Base-by-base conservation (phyloP, 139 green algal species). In the Ostreobium quekettii region DNA sequence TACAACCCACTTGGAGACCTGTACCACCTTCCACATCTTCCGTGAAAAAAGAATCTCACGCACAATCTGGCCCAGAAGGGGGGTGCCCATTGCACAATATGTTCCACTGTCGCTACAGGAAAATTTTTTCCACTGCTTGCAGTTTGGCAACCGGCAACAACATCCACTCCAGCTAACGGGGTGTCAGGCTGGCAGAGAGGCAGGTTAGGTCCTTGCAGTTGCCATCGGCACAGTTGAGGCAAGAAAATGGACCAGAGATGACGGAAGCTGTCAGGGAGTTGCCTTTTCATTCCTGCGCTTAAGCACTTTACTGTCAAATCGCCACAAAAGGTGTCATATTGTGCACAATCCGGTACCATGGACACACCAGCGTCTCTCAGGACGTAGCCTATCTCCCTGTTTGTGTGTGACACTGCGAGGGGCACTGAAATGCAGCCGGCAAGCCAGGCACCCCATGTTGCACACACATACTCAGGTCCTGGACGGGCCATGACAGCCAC, bases 381-480 rank as follows among this genome's bases (percentile, higher is more conserved):
- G 31, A 97, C 83, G 64, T 97, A 91, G 1, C 75, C 60, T 37
- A 97, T 76, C 74, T 96, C 86, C 15, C 74, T 66, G 7, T 74
- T 69, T 3, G 92, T 88, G 62, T 96, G 85, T 8, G 78, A 85
- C 0, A 81, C 75, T 29, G 86, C 88, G n/a, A 97, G 74, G 0
- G 92, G 93, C 28, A 97, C 91, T 0, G 81, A 79, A 19, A 96
- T 86, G 33, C 81, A 83, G 1, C 85, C 74, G 11, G 74, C 69
- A 47, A 91, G 75, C 92, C 92, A 98, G 2, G 86, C 82, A 1
- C 72, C 90, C 79, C 82, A 93, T 0, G 81, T 88, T n/a, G 71
- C 81, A 1, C 84, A 79, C 31, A 92, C 77, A 67, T 90, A 96
- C 62, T 89, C 76, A 32, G 76, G 47, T 0, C 82, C 81, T 26